Base-by-base conservation (phyloP, 208 protist species). In the Phytomonas sp. region DNA sequence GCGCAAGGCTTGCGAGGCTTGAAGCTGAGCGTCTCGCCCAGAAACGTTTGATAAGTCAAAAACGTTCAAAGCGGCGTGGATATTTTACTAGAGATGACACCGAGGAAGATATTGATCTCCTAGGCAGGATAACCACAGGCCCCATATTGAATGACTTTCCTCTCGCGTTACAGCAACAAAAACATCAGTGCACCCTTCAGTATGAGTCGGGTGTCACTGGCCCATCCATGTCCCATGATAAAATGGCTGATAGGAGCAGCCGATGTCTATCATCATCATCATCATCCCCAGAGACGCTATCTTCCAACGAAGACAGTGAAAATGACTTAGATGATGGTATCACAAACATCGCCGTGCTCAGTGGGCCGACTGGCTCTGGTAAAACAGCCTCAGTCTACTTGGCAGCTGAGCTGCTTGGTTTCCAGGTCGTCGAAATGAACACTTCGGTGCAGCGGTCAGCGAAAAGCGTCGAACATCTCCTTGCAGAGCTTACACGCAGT, bases 371-470 rank as follows among this genome's bases (percentile, higher is more conserved):
- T 33, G 89, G 89, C 9, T 74, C 78, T 13, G 89, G 89, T 40
- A 94, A 94, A 68, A 94, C 84, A 15, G 84, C 89, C 4, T 82
- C 83, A 15, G 89, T 94, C 13, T 94, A 94, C 74, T 68, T 92
- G 23, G 89, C 84, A 30, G 85, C 89, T 17, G 74, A 82, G 31
- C 74, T 92, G 43, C 83, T 92, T 26, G 79, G 80, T 32, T 94
- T 84, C 33, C 85, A 85, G 34, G 89, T 94, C 40, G 84, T 94
- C 36, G 89, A 94, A 73, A 87, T 94, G 82, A 94, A 94, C 61
- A 81, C 84, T 4, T 87, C 84, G 31, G 77, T 89, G 56, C 72
- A 76, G 64, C 83, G 89, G 20, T 86, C 80, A 61, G 77, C 89
- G 4, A 87, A 89, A 69, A 82, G 76, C 62, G 80, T 94, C 62